These are phyloP conservation scores for Sphaerulina musiva DNA, from an alignment of 2,329 filamentous ascomycete species.

Conservation along the genomic window DNA sequence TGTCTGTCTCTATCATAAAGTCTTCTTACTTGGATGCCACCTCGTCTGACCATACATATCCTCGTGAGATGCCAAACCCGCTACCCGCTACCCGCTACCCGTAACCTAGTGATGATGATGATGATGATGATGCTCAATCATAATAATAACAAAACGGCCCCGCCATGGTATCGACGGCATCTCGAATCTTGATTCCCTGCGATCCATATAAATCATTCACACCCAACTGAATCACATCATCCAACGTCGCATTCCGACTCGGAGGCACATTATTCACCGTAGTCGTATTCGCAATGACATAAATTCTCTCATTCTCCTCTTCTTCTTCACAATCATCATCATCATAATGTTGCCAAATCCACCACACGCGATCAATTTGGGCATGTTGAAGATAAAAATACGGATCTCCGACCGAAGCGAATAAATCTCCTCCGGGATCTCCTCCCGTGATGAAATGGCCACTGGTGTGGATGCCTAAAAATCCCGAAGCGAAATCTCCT, in stretches of 20 bases:
- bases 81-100: too few relatives aligned
- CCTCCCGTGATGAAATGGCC: constrained; percentile 44
- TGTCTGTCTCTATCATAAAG: neutral
- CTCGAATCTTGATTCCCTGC: constrained; percentile 13
- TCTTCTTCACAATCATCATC: constrained; percentile 29
- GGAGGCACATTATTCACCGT: constrained; percentile 15
- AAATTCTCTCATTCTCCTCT: constrained; percentile 25
- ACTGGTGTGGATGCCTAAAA: constrained; percentile 35
- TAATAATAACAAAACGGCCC: constrained; percentile 21
- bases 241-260: constrained; percentile 15
- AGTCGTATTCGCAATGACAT: constrained; percentile 13
- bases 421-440: constrained; percentile 37
- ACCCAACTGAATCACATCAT: constrained; percentile 18
- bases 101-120: neutral
- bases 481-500: constrained; percentile 10
- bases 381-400: constrained; percentile 46
- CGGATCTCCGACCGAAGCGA: constrained; percentile 42
- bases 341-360: constrained; percentile 46
- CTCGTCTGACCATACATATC: too few relatives aligned
- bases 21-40: neutral
- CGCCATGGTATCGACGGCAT: constrained; percentile 16
- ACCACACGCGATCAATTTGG: constrained; percentile 41
- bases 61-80: too few relatives aligned
- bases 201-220: constrained; percentile 8
- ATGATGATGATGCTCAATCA: constrained; percentile 2